Base-by-base conservation (phyloP, 495 filamentous ascomycete species). In the Penicillium samsonianum region DNA sequence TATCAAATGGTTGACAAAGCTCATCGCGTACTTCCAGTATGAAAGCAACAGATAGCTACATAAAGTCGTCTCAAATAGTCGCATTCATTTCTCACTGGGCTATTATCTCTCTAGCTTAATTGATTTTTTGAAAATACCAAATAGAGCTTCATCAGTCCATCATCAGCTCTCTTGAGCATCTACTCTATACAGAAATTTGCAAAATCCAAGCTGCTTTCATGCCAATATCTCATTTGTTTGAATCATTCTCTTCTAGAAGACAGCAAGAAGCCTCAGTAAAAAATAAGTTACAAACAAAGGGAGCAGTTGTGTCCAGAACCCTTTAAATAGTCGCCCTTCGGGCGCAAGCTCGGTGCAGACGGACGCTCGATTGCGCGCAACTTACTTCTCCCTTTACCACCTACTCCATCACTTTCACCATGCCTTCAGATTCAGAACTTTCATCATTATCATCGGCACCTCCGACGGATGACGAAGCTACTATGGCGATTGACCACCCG, bases 401-500 rank as follows among this genome's bases (percentile, higher is more conserved):
- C 59, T 55, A 45, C 57, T 59, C 60, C 57, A 68, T 59, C 61
- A 65, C 62, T 48, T 69, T 67, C 40, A 74, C 59, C 61, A 82
- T 83, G 79, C 76, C 80, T 50, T 81, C 80, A 44, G 80, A 80
- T 47, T 82, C 80, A 51, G 80, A 80, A 23, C 70, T 77, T 46
- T 85, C 83, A 8, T 83, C 82, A n/a, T 71, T 85, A 33, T 85
- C 83, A 44, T 84, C 82, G 50, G 74, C 82, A 45, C 79, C 83
- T 11, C 78, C 79, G 44, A 80, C 80, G 19, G 82, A 82, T 63
- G 81, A 84, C 53, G 83, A 86, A 63, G 70, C 73, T 16, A 62
- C 75, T 44, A 73, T 73, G 62, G 68, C 72, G 22, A 54, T 75
- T 37, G 73, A 74, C 38, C 74, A 79, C 57, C 70, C 74, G 48